A percentile compares a stretch with the other conserved stretches of the same genome.
Conservation (phyloP, 768 basidiomycete species). For the Collybia mongolica region DNA sequence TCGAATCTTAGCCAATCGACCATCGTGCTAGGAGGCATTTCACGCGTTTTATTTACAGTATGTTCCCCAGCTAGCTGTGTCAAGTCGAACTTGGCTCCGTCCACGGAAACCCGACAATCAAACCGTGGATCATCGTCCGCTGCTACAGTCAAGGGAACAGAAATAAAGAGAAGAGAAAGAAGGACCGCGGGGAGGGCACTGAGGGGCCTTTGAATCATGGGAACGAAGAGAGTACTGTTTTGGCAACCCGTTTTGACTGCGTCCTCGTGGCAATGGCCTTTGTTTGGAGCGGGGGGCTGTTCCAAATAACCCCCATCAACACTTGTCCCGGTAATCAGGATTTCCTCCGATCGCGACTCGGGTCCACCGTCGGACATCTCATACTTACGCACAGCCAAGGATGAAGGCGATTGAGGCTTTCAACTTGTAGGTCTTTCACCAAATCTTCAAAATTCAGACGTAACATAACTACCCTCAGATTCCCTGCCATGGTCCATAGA, state of each 20-base stretch:
- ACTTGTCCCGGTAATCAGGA: no score
- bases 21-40: constrained; percentile 63
- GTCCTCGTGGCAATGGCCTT: background rate
- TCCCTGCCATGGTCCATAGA: no score
- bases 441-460: no score
- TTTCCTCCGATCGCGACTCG: no score
- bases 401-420: no score
- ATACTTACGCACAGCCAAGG: background rate
- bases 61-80: constrained; percentile 52
- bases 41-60: constrained; percentile 46
- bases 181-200: constrained; percentile 8
- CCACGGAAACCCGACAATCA: constrained; percentile 49
- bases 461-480: no score
- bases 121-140: constrained; percentile 45
- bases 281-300: background rate
- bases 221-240: background rate
- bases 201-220: constrained; percentile 20
- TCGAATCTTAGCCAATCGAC: constrained; percentile 63
- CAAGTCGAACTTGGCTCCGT: constrained; percentile 57
- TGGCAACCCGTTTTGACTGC: background rate
- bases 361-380: no score
- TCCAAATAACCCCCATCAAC: background rate
- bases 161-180: constrained; percentile 12
- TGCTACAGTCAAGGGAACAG: constrained; percentile 11
- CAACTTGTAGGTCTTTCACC: no score